Base-by-base conservation (phyloP, 208 protist genomes). In the Lotmaria passim region DNA sequence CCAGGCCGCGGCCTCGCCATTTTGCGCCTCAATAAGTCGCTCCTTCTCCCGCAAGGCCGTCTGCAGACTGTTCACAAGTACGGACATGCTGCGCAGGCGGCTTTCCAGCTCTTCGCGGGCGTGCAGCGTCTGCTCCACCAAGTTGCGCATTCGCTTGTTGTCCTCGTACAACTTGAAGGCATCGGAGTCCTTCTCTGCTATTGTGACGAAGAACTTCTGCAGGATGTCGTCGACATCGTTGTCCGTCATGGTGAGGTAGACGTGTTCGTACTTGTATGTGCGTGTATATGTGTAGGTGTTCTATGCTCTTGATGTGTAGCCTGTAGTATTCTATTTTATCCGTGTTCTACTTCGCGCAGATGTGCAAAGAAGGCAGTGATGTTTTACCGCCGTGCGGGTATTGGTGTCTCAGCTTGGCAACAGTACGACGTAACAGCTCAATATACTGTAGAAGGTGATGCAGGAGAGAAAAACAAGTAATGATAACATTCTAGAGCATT, bases 181-280 rank as follows among this genome's bases (percentile, higher is more conserved):
- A 60, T 94, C 89, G 14, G 83, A 74, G 61, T 94, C 89, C 59
- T 94, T 94, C 30, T 80, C 78, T 11, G 69, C 75, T 50, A 94
- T 75, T 10, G 88, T 79, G n/a, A 55, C 78, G 26, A 92, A 86
- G 76, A 91, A 94, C 61, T 83, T 79, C 19, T 83, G 80, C 31
- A 94, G 68, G 39, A 91, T 77, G 21, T 66, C 60, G 58, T 85
- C 82, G 2, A 94, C 81, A 0, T 91, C 86, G n/a, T 72, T 78
- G 26, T 72, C 59, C 48, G 87, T n/a, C 65, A 79, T 79, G n/a
- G 28, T 23, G 24, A 44, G n/a, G 15, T 26, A 21, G 31, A 56
- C 0, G n/a, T 26, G 39, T 39, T 23, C 31, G 43, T 24, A 21
- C 5, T 48, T 24, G 11, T 23, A 24, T n/a, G n/a, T n/a, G n/a